Evolutionary conservation across 1,139 yeast genomes (phyloP).

Genomic region (Yamadazyma siamensis): DNA sequence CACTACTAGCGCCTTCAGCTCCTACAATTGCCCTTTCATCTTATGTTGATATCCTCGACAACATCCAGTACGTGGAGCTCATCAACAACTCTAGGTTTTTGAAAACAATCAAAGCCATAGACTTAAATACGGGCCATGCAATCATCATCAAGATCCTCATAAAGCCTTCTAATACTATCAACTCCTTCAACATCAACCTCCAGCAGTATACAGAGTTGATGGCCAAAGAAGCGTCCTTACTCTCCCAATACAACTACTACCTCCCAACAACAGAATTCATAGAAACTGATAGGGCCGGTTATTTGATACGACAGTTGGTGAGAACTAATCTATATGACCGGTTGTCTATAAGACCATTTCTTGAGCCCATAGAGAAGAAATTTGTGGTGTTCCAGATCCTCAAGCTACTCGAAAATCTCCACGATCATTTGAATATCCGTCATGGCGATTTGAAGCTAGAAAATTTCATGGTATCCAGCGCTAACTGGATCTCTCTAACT

Average conservation of each 20-base stretch:
- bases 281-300: slow-evolving; percentile 92
- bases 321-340: slow-evolving; percentile 82
- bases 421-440: slow-evolving; percentile 46
- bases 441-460: slow-evolving; percentile 95
- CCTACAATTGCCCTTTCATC: slow-evolving; percentile 92
- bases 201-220: slow-evolving; percentile 31
- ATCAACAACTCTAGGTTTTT: slow-evolving; percentile 77
- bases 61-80: slow-evolving; percentile 69
- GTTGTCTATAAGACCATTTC: slow-evolving; percentile 81
- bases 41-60: slow-evolving; percentile 73
- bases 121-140: slow-evolving; percentile 53
- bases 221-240: slow-evolving; percentile 32
- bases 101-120: slow-evolving; percentile 79
- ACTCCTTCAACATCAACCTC: slow-evolving; percentile 24
- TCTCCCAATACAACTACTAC: slow-evolving; percentile 57
- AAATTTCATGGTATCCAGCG: slow-evolving; percentile 79
- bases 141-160: slow-evolving; percentile 78
- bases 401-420: slow-evolving; percentile 59
- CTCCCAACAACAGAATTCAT: slow-evolving; percentile 70
- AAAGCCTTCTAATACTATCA: slow-evolving; percentile 52
- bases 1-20: slow-evolving; percentile 84
- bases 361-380: slow-evolving; percentile 74
- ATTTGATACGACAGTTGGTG: slow-evolving; percentile 77
- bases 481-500: slow-evolving; percentile 81
- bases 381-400: slow-evolving; percentile 84